These are phyloP conservation scores for Inga oerstediana DNA, from an alignment of 306 rosid genomes.

Conservation along the genomic window DNA sequence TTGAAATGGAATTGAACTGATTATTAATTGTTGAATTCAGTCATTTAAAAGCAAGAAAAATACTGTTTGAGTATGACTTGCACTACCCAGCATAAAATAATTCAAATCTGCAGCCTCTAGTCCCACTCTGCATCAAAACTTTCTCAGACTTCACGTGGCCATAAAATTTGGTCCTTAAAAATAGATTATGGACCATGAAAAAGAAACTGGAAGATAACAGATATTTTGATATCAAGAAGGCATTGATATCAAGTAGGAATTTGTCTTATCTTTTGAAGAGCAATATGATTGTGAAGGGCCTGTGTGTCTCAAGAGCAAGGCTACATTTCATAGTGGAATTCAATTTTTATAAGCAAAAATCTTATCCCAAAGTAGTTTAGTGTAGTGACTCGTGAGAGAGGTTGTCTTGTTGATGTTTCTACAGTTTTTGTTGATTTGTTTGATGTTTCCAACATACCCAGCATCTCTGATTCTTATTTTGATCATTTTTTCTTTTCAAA, in stretches of 20 bases:
- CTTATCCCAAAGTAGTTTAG: slow-evolving; percentile 34
- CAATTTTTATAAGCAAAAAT: slow-evolving; percentile 24
- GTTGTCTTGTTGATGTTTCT: slow-evolving; percentile 28
- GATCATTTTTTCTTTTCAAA: neutral
- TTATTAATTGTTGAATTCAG: neutral
- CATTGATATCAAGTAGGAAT: slow-evolving; percentile 35
- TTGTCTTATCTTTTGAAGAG: slow-evolving; percentile 46
- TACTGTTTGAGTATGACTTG: neutral
- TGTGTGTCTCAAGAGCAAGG: slow-evolving; percentile 36
- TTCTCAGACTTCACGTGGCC: neutral
- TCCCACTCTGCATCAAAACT: neutral
- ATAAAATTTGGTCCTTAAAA: neutral
- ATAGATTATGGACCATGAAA: slow-evolving; percentile 1
- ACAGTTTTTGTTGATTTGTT: slow-evolving; percentile 24
- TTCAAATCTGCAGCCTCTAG: neutral
- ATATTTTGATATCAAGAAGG: slow-evolving; percentile 6
- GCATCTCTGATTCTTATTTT: slow-evolving; percentile 34
- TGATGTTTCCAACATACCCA: slow-evolving; percentile 37
- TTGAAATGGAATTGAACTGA: neutral
- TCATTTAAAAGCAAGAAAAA: neutral
- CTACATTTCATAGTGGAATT: slow-evolving; percentile 52
- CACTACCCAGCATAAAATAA: neutral
- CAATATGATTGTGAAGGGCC: slow-evolving; percentile 50
- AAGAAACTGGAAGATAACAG: neutral
- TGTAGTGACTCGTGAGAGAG: slow-evolving; percentile 20